phyloP scores from a whole-genome alignment of 768 basidiomycete species.

The Zangia roseola region DNA sequence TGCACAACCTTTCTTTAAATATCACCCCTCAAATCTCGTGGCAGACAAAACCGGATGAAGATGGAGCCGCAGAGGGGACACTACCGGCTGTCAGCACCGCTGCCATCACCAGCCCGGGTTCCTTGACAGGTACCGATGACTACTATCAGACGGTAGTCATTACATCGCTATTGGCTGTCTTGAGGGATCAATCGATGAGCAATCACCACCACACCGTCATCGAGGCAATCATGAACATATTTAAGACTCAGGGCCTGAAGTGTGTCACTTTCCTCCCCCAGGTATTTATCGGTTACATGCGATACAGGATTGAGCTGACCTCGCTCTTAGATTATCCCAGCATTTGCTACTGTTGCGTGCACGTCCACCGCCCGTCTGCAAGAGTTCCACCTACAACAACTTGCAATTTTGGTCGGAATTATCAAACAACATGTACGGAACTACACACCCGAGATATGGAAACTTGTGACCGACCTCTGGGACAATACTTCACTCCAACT shows the following conservation, averaged over 20 bases:
- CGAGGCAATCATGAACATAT: constrained; percentile 98
- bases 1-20: not conserved
- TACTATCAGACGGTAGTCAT: constrained; percentile 98
- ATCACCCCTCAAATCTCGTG: constrained; percentile 7
- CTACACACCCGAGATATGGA: constrained; percentile 83
- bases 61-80: constrained; percentile 56
- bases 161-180: constrained; percentile 77
- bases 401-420: constrained; percentile 92
- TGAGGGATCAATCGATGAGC: constrained; percentile 86
- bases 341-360: constrained; percentile 86
- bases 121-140: constrained; percentile 76
- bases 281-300: constrained; percentile 39
- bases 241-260: constrained; percentile 96
- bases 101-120: constrained; percentile 59
- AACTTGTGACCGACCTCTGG: constrained; percentile 88
- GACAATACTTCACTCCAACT: constrained; percentile 79
- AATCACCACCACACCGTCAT: constrained; percentile 91
- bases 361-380: constrained; percentile 79
- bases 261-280: constrained; percentile 95
- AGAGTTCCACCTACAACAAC: constrained; percentile 92
- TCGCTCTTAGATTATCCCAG: constrained; percentile 78
- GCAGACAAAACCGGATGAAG: constrained; percentile 63
- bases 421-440: constrained; percentile 97
- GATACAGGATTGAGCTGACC: constrained; percentile 7
- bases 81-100: constrained; percentile 67